Evolutionary conservation across 352 stramenopile genomes (phyloP).

Genomic region (Phytophthora sp.): DNA sequence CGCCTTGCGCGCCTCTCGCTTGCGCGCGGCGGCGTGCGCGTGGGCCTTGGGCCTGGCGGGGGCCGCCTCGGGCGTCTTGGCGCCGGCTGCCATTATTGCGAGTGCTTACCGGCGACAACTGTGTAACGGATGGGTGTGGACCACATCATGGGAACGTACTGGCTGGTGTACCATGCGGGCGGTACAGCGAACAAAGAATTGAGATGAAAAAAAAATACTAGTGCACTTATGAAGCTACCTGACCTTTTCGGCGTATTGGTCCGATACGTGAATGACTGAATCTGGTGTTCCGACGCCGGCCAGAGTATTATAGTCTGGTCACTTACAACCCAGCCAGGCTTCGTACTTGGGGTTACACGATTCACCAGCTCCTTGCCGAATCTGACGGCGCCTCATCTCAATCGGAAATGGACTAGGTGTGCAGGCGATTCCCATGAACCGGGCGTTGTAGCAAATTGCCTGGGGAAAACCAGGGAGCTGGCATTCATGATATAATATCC

Average conservation of each 20-base stretch:
- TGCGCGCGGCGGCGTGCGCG: constrained; percentile 6
- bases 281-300: no score
- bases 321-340: constrained; percentile 38
- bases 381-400: constrained; percentile 32
- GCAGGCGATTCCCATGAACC: constrained; percentile 36
- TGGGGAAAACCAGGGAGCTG: not conserved
- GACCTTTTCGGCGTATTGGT: no score
- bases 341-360: constrained; percentile 26
- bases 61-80: not conserved
- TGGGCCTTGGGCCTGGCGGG: constrained; percentile 2
- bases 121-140: not conserved
- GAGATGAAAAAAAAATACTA: no score
- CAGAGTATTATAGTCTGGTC: no score
- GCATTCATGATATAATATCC: constrained; percentile 26
- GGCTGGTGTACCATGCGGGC: no score
- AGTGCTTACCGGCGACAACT: no score
- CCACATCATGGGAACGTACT: no score
- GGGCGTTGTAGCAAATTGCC: constrained; percentile 39
- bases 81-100: not conserved
- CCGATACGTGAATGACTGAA: no score
- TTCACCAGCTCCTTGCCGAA: constrained; percentile 18
- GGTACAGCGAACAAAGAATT: no score
- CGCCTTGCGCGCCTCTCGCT: constrained; percentile 31
- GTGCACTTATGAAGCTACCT: no score
- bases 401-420: constrained; percentile 5